Base-by-base conservation (phyloP, 2,329 filamentous ascomycete species). In the Rosellinia necatrix region DNA sequence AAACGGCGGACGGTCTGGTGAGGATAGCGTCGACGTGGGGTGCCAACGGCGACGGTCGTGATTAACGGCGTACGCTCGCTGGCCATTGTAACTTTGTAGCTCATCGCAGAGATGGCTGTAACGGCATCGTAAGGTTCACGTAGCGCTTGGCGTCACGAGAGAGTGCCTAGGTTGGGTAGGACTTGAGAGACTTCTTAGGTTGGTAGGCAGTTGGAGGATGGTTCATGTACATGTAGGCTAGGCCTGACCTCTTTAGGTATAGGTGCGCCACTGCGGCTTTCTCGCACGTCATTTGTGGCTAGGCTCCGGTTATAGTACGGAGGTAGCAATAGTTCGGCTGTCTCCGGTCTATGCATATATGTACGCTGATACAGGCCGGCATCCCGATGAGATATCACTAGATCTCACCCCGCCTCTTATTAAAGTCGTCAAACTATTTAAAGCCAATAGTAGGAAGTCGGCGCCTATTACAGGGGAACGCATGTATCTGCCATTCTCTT, bases 61-160 rank as follows among this genome's bases (percentile, higher is more conserved):
- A 91, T 81, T 64, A 91, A 79, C 55, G 88, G 88, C 47, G 86
- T 89, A 53, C 76, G 78, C 75, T 91, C 87, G 70, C 76, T 64
- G 17, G 75, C 62, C 75, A 77, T 78, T 56, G 64, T 74, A 25
- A 64, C 64, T 61, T 65, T 59, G 42, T 47, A 34, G 29, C 43
- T 41, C 53, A 44, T 55, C 42, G 48, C 48, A 38, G 34, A 37
- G 15, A 25, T 10, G 4, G 35, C 46, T 15, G 29, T 35, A 40
- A 29, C 40, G 13, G 29, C 51, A 49, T 58, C 25, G 13, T 30
- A 30, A 15, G 17, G 5, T 10, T 25, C 37, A 22, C 21, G 22
- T n/a, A 22, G 15, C 15, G 38, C 30, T 30, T 12, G 13, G 25
- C 41, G 10, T 7, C 19, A 29, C 34, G 4, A 34, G 19, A 38